These are phyloP conservation scores for Pyrrhoderma noxium DNA, from an alignment of 1,284 basidiomycete genomes.

Conservation along the genomic window DNA sequence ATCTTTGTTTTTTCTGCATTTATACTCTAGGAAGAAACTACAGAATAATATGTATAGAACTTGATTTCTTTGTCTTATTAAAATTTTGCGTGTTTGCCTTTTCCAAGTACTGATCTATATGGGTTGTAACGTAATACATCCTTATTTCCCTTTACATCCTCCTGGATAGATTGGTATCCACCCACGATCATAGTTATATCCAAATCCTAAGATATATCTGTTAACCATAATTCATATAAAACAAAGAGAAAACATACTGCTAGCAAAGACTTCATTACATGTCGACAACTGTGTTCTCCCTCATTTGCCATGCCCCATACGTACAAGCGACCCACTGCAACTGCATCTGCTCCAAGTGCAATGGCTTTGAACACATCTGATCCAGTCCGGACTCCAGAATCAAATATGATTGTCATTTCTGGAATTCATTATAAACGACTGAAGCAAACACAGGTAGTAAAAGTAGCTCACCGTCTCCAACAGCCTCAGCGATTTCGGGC, in stretches of 20 bases:
- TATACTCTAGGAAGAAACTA: too few relatives aligned
- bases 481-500: conserved; percentile 45
- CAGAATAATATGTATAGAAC: too few relatives aligned
- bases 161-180: conserved; percentile 34
- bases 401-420: conserved; percentile 55
- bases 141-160: conserved; percentile 32
- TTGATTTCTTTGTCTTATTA: too few relatives aligned
- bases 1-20: too few relatives aligned
- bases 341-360: conserved; percentile 40
- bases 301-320: conserved; percentile 47
- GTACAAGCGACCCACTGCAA: conserved; percentile 40
- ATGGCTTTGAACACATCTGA: conserved; percentile 54
- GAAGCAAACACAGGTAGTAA: background rate
- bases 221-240: background rate
- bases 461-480: conserved; percentile 37
- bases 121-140: conserved; percentile 33
- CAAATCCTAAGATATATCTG: conserved; percentile 34
- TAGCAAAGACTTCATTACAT: conserved; percentile 52
- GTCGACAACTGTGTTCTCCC: conserved; percentile 40
- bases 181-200: conserved; percentile 50
- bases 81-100: conserved; percentile 35
- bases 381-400: conserved; percentile 50
- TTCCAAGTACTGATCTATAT: conserved; percentile 31
- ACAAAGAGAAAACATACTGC: conserved; percentile 28
- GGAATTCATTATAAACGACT: conserved; percentile 5